Evolutionary conservation across 352 stramenopile genomes (phyloP).

Genomic region (Globisporangium takayamanum): DNA sequence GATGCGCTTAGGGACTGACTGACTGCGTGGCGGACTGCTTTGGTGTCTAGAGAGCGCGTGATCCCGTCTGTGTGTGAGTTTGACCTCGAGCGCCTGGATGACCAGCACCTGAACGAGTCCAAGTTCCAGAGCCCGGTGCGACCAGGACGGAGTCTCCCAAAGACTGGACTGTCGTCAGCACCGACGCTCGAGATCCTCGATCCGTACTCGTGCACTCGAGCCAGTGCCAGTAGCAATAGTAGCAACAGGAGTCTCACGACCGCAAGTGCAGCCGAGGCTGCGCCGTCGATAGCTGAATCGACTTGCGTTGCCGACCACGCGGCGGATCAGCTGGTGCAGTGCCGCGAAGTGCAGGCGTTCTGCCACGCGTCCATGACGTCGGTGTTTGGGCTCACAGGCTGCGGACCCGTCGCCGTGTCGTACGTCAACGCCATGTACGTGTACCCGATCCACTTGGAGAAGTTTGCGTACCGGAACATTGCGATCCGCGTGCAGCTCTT

Average conservation of each 20-base stretch:
- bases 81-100: constrained; percentile 40
- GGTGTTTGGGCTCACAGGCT: constrained; percentile 34
- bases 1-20: not conserved
- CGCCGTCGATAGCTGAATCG: not conserved
- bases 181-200: constrained; percentile 24
- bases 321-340: constrained; percentile 9
- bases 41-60: constrained; percentile 31
- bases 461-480: constrained; percentile 62
- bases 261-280: not conserved
- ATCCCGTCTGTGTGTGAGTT: constrained; percentile 52
- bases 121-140: constrained; percentile 27
- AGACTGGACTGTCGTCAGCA: constrained; percentile 1
- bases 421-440: constrained; percentile 61
- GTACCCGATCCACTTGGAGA: constrained; percentile 61
- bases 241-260: not conserved
- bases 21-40: not conserved
- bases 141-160: constrained; percentile 1
- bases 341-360: constrained; percentile 61
- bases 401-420: constrained; percentile 44
- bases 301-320: not conserved
- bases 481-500: constrained; percentile 61
- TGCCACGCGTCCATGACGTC: constrained; percentile 31
- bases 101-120: constrained; percentile 26
- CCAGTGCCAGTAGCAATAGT: not conserved
- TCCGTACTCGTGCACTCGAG: constrained; percentile 21